Evolutionary conservation across 129 eudicot species (phyloP).

Genomic region (Flaveria linearis): DNA sequence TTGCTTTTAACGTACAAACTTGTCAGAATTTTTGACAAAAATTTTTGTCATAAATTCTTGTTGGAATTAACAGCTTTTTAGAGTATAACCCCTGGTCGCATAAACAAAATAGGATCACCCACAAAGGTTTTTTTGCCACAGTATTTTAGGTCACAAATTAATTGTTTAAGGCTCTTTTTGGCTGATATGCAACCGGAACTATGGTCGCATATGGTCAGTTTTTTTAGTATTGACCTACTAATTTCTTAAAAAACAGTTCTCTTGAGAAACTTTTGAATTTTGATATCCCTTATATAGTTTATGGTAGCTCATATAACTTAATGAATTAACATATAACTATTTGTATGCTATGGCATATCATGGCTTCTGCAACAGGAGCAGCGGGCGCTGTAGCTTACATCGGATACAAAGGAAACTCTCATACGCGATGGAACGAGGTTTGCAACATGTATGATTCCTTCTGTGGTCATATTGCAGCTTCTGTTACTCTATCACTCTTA

Average conservation of each 20-base stretch:
- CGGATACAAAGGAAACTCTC: constrained; percentile 76
- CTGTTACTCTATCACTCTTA: constrained; percentile 41
- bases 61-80: too few species aligned
- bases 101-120: too few species aligned
- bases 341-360: constrained; percentile 43
- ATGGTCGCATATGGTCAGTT: too few species aligned
- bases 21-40: too few species aligned
- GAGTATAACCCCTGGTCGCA: too few species aligned
- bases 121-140: too few species aligned
- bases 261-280: background rate
- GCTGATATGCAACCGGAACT: too few species aligned
- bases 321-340: background rate
- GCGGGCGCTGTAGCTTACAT: constrained; percentile 69
- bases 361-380: constrained; percentile 74
- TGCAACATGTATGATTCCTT: constrained; percentile 51
- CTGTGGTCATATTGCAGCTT: constrained; percentile 53
- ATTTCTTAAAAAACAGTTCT: background rate
- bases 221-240: background rate
- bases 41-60: too few species aligned
- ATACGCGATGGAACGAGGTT: constrained; percentile 51
- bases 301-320: background rate
- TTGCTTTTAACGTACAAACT: too few species aligned
- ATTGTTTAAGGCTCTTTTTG: too few species aligned
- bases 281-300: background rate
- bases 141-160: too few species aligned